Evolutionary conservation across 306 rosid genomes (phyloP), one percentile per base, ranked within the genome.

Genomic region (Sophora flavescens): DNA sequence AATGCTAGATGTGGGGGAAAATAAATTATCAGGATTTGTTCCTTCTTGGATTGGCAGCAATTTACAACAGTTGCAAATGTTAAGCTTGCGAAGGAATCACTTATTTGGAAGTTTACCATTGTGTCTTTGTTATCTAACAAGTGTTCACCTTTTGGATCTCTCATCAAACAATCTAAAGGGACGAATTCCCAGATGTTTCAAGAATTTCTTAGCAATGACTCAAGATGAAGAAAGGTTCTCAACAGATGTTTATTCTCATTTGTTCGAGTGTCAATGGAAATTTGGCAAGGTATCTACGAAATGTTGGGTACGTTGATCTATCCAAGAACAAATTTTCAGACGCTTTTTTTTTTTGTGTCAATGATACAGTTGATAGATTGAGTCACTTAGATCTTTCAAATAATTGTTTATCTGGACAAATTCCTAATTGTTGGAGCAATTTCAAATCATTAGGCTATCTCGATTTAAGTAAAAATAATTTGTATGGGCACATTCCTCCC

Each of bases 1-100:
- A 6, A 41, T 41, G 68, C 28, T 81, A 1, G 78, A 81, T 75
- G 2, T 18, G 36, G n/a, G 68, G 8, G 56, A 75, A 32, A 79
- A 79, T 8, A 63, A 11, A 8, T 52, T 75, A 4, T 62, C 71
- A 17, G 71, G 70, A 12, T 9, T 11, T 0, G 47, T 61, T 22
- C 79, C 72, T 33, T 18, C 41, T 33, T 63, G 79, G 79, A 63
- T 75, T 2, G 79, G 62, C 5, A 4, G 4, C 12, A 3, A 0
- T 2, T 51, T 60, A 4, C 11, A 65, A 2, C 1, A 8, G 0
- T 13, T 80, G 15, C 0, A 9, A 48, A 6, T 65, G 10, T 42
- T 79, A 30, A 62, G 57, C 18, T 39, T 62, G 3, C 4, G 13
- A 52, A 63, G 17, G 1, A 70, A 71, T 12, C 28, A 3, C 6